These are phyloP conservation scores for Lagerstroemia speciosa DNA, from an alignment of 345 rosid species.

Conservation along the genomic window DNA sequence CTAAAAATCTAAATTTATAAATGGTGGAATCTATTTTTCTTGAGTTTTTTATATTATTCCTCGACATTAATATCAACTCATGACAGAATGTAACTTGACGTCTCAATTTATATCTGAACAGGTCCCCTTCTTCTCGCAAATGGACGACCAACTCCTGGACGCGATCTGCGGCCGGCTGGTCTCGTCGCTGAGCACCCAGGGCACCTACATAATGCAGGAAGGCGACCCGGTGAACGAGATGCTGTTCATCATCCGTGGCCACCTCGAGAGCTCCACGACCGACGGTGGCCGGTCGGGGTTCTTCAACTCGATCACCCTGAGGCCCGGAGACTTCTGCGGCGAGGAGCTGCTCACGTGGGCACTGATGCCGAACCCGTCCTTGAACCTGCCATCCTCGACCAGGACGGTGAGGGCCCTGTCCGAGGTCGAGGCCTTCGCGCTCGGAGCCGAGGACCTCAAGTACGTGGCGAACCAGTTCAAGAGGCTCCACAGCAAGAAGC, in stretches of 20 bases:
- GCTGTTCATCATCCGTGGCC: conserved; percentile 84
- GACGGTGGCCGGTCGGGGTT: conserved; percentile 87
- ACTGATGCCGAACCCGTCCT: conserved; percentile 61
- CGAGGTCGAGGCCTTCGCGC: conserved; percentile 89
- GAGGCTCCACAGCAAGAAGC: conserved; percentile 78
- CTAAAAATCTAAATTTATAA: no score
- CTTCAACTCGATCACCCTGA: conserved; percentile 76
- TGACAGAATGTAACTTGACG: background rate
- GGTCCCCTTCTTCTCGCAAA: conserved; percentile 92
- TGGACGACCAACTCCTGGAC: conserved; percentile 92
- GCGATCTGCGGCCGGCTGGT: conserved; percentile 87
- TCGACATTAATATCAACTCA: background rate
- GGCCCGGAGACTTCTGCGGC: conserved; percentile 87
- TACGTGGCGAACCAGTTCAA: conserved; percentile 83
- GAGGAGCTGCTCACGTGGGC: conserved; percentile 97
- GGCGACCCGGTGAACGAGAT: conserved; percentile 90
- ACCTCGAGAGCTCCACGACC: conserved; percentile 83
- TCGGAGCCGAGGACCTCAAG: conserved; percentile 75
- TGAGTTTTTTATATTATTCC: no score
- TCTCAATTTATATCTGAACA: conserved; percentile 19
- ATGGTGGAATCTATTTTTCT: no score
- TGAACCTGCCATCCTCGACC: conserved; percentile 65
- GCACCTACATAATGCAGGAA: conserved; percentile 63
- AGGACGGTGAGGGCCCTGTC: conserved; percentile 59
- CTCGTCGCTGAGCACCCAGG: conserved; percentile 62